These are phyloP conservation scores for Fusarium lyarnte DNA, from an alignment of 2,329 filamentous ascomycete genomes.

Conservation along the genomic window DNA sequence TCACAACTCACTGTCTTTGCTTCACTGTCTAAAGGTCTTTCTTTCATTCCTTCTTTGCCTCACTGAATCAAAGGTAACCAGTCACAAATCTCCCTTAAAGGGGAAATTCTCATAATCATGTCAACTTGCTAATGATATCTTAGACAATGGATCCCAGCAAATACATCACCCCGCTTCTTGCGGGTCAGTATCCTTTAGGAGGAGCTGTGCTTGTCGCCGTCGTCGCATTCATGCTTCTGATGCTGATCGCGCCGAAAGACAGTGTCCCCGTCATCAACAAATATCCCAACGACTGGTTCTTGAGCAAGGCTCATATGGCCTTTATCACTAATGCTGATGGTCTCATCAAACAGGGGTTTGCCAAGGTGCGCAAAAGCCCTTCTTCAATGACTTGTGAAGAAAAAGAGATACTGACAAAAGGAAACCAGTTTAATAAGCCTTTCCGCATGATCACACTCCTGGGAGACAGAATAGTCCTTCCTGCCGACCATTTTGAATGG, in stretches of 20 bases:
- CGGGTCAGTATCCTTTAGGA: not conserved
- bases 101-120: not conserved
- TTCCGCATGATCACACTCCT: not conserved
- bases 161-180: not conserved
- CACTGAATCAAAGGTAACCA: not conserved
- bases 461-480: not conserved
- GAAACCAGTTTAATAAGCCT: not conserved
- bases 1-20: not conserved
- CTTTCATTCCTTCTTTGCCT: not conserved
- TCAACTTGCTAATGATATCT: not conserved
- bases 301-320: not conserved
- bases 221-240: not conserved
- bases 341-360: not conserved
- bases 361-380: not conserved
- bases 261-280: not conserved
- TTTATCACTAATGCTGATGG: not conserved
- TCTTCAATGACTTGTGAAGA: fast-evolving
- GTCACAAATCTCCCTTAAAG: not conserved
- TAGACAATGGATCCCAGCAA: not conserved
- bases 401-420: not conserved
- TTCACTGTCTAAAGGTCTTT: too few relatives aligned
- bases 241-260: not conserved
- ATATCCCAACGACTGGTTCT: not conserved
- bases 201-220: not conserved
- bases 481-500: not conserved